Evolutionary conservation across 106 monocot genomes (phyloP).

Genomic region (Hemerocallis citrina): DNA sequence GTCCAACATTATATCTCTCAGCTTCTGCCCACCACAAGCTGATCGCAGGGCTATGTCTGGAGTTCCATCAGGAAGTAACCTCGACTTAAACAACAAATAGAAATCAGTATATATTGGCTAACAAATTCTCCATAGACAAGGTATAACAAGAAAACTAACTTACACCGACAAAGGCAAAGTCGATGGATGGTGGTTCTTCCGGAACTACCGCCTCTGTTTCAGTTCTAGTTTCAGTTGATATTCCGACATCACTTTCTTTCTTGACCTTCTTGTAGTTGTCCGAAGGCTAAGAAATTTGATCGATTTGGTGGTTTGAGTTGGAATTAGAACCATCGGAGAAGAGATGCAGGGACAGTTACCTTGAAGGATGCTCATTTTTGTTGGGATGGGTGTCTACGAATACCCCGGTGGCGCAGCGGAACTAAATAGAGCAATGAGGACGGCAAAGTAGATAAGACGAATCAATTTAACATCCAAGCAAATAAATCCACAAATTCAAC

Average conservation of each 20-base stretch:
- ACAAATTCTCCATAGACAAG: too few relatives aligned
- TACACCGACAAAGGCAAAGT: constrained; percentile 79
- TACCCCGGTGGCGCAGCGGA: too few relatives aligned
- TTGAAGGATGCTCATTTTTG: constrained; percentile 16
- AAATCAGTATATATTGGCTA: too few relatives aligned
- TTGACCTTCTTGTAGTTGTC: not conserved
- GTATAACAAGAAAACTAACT: not conserved
- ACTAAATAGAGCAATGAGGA: too few relatives aligned
- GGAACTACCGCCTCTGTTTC: constrained; percentile 6
- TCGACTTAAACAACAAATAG: constrained; percentile 45
- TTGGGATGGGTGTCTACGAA: too few relatives aligned
- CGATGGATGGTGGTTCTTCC: constrained; percentile 51
- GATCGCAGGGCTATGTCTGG: constrained; percentile 74
- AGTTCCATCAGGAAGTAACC: constrained; percentile 72
- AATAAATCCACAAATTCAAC: too few relatives aligned
- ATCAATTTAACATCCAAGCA: too few relatives aligned
- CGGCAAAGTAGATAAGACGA: too few relatives aligned
- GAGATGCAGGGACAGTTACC: constrained; percentile 1
- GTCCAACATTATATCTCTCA: constrained; percentile 91
- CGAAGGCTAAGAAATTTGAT: not conserved
- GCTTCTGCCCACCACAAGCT: constrained; percentile 69
- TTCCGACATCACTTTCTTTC: not conserved
- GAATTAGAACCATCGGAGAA: not conserved
- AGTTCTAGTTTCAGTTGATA: not conserved
- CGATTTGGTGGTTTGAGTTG: constrained; percentile 1